Evolutionary conservation across 164 flowering plant genomes (phyloP), one percentile per base, ranked within the genome.

Genomic region (Buxus sempervirens): DNA sequence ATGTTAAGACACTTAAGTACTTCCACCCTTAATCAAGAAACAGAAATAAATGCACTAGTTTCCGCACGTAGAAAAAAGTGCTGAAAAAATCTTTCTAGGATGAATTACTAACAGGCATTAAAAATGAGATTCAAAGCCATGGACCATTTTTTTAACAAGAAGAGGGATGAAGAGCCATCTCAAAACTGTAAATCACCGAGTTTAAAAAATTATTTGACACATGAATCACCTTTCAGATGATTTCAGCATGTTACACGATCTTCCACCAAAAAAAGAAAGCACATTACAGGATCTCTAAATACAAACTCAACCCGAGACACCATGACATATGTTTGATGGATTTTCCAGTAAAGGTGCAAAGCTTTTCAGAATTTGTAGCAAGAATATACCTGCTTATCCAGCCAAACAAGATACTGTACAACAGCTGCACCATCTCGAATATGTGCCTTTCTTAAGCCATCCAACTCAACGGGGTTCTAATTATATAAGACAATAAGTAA

Each of bases 351-450:
- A 61, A 60, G 24, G 2, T 57, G n/a, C 70, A 51, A 48, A 18
- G n/a, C n/a, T 7, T 12, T 58, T 24, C 14, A 54, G 22, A 19
- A 49, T 42, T 23, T 27, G 2, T 61, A 32, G 38, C 48, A 23
- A 60, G 4, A 54, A 19, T 22, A 19, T 74, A 91, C 98, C 94
- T 92, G 88, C 76, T 79, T 81, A 79, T 95, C 99, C 73, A 92
- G 85, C 98, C 99, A 95, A 59, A 73, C 86, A 79, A 92, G 87
- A 80, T 82, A 95, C 69, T 95, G 97, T 74, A 95, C 99, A 70
- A 95, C 93, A 70, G 99, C 97, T 65, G 96, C 98, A 67, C 99
- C 99, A 83, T 95, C 99, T 54, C 98, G 89, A 54, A 95, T 70
- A 60, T 95, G 99, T 23, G 92, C 88, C 28, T 88, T 88, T 72